Conservation (phyloP, 208 protist species). For the Wallacemonas sp. region DNA sequence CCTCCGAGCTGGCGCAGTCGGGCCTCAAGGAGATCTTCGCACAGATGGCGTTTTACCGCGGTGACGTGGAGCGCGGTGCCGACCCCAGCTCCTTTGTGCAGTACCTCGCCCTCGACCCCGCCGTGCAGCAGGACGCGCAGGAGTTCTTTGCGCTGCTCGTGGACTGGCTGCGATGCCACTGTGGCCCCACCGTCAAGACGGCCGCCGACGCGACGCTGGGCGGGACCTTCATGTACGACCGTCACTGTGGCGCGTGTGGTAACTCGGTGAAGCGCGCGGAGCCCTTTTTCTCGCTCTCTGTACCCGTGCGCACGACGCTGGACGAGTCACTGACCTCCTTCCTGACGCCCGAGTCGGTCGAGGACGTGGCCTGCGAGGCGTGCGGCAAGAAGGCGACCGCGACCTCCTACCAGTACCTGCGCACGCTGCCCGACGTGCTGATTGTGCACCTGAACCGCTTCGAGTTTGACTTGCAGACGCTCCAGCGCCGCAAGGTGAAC, state of each 20-base stretch:
- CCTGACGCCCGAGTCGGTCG: slow-evolving; percentile 61
- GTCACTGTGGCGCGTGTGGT: slow-evolving; percentile 61
- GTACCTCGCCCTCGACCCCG: slow-evolving; percentile 67
- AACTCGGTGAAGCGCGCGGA: slow-evolving; percentile 61
- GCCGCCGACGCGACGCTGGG: slow-evolving; percentile 52
- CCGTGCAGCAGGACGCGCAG: slow-evolving; percentile 83
- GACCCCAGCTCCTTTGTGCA: slow-evolving; percentile 52
- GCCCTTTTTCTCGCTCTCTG: slow-evolving; percentile 68
- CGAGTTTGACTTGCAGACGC: slow-evolving; percentile 64
- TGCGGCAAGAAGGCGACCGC: slow-evolving; percentile 57
- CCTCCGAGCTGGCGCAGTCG: slow-evolving; percentile 26
- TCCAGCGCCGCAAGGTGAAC: slow-evolving; percentile 69
- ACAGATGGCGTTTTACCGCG: slow-evolving; percentile 71
- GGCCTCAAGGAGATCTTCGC: slow-evolving; percentile 73
- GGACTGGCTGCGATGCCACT: slow-evolving; percentile 69
- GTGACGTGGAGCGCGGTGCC: slow-evolving; percentile 39
- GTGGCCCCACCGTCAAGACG: slow-evolving; percentile 38
- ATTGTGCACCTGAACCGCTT: slow-evolving; percentile 82
- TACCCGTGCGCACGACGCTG: slow-evolving; percentile 62
- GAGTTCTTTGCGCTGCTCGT: slow-evolving; percentile 79
- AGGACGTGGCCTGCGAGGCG: slow-evolving; percentile 71
- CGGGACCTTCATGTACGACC: slow-evolving; percentile 74
- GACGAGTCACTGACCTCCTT: slow-evolving; percentile 64
- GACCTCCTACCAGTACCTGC: slow-evolving; percentile 74
- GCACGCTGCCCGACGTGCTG: slow-evolving; percentile 73